Conservation (phyloP, 1,284 basidiomycete genomes). For the Cryptococcus amylolentus region DNA sequence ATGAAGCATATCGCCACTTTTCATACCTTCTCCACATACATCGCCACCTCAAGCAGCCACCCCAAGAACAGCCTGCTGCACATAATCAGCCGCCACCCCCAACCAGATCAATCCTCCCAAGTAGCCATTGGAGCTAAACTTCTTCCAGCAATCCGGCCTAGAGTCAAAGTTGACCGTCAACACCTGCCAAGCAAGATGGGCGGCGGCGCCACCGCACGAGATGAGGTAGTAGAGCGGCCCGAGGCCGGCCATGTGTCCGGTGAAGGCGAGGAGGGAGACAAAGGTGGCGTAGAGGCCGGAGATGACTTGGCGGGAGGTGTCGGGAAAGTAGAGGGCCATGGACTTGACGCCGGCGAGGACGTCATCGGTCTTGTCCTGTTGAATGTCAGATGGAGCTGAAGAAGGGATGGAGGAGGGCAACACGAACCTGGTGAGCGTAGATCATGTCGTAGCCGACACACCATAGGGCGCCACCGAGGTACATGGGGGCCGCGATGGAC, state of each 20-base stretch:
- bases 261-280: constrained; percentile 69
- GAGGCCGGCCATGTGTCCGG: constrained; percentile 73
- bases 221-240: constrained; percentile 71
- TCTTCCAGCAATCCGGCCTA: constrained; percentile 84
- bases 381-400: not conserved
- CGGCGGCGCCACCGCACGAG: constrained; percentile 67
- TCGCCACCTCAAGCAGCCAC: constrained; percentile 2
- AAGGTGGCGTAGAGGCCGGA: constrained; percentile 69
- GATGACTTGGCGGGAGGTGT: constrained; percentile 72
- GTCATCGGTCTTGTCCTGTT: constrained; percentile 89
- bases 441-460: constrained; percentile 97
- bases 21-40: not conserved
- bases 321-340: constrained; percentile 84
- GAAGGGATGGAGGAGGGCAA: not conserved
- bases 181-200: constrained; percentile 81
- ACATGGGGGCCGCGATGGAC: constrained; percentile 79
- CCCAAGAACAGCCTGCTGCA: constrained; percentile 33
- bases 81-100: constrained; percentile 76
- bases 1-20: no score
- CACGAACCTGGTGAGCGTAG: constrained; percentile 86
- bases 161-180: constrained; percentile 70
- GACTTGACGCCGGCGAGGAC: constrained; percentile 84
- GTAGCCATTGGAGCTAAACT: constrained; percentile 84
- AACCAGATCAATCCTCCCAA: constrained; percentile 85
- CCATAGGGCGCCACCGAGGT: constrained; percentile 86